Percentiles rank a stretch among this genome's conserved stretches.
phyloP scores from a whole-genome alignment of 495 filamentous ascomycete genomes.

The Neurospora sp. region DNA sequence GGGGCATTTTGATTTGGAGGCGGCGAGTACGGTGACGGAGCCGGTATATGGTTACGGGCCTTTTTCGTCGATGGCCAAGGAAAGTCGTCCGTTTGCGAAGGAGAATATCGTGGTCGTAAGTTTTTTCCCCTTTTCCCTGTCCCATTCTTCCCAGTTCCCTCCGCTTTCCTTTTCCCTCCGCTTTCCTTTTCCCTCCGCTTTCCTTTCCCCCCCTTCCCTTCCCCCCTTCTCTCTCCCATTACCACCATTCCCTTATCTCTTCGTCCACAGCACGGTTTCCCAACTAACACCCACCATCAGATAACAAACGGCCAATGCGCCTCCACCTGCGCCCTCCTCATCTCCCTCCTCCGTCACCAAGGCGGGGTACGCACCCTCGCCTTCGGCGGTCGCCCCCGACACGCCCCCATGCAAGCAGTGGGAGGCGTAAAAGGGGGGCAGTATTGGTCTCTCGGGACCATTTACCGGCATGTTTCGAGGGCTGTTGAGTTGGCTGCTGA shows the following conservation, averaged over 20 bases:
- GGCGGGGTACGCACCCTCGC: background rate
- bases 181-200: background rate
- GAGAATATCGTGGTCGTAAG: background rate
- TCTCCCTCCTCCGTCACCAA: background rate
- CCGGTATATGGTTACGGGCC: background rate
- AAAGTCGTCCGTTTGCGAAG: background rate
- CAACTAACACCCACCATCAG: background rate
- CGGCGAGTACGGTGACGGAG: accelerated
- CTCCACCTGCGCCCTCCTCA: background rate
- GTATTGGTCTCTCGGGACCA: background rate
- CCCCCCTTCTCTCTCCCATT: too few relatives aligned
- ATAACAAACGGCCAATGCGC: background rate
- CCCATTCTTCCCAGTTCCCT: background rate
- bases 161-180: background rate
- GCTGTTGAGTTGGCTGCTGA: background rate
- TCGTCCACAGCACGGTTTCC: too few relatives aligned
- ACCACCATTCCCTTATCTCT: too few relatives aligned
- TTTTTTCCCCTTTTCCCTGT: background rate
- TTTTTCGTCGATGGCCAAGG: background rate
- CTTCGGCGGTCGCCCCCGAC: background rate
- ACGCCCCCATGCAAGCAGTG: background rate
- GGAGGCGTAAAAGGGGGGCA: background rate
- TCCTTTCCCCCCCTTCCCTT: background rate
- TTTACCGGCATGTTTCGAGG: background rate
- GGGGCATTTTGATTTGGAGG: background rate